Conservation (phyloP, 2,329 filamentous ascomycete species). For the Tolypocladium ophioglossoides region DNA sequence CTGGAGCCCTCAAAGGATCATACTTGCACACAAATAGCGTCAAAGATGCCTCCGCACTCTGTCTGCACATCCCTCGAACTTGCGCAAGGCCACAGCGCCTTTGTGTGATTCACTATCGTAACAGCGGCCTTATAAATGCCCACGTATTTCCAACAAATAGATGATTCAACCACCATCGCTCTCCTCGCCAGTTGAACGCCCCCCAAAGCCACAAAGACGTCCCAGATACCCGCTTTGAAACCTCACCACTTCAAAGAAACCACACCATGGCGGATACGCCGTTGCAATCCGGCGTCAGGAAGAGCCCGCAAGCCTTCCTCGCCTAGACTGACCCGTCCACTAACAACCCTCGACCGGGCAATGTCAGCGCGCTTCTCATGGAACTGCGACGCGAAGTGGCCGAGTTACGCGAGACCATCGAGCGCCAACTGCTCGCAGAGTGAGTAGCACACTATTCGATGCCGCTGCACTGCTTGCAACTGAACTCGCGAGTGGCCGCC, state of each 20-base stretch:
- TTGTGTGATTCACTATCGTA: not conserved
- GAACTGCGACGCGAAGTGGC: not conserved
- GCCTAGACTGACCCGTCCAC: not conserved
- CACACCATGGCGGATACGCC: not conserved
- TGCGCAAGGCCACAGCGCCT: not conserved
- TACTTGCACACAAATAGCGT: not conserved
- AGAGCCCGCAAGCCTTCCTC: not conserved
- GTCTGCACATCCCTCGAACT: not conserved
- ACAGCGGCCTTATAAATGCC: not conserved
- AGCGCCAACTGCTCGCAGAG: not conserved
- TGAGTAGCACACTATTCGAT: not conserved
- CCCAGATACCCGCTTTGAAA: not conserved
- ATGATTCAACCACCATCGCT: not conserved
- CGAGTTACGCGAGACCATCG: not conserved
- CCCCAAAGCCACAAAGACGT: not conserved
- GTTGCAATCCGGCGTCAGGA: not conserved
- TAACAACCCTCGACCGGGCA: not conserved
- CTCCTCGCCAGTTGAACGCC: not conserved
- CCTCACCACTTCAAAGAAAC: not conserved
- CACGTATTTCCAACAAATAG: no score
- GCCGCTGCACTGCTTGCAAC: not conserved
- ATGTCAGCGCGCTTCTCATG: not conserved
- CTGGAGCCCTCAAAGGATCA: not conserved
- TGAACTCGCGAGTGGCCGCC: not conserved
- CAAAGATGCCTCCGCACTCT: not conserved